These are phyloP conservation scores for Populus ilicifolia DNA, from an alignment of 345 rosid species.

Conservation along the genomic window DNA sequence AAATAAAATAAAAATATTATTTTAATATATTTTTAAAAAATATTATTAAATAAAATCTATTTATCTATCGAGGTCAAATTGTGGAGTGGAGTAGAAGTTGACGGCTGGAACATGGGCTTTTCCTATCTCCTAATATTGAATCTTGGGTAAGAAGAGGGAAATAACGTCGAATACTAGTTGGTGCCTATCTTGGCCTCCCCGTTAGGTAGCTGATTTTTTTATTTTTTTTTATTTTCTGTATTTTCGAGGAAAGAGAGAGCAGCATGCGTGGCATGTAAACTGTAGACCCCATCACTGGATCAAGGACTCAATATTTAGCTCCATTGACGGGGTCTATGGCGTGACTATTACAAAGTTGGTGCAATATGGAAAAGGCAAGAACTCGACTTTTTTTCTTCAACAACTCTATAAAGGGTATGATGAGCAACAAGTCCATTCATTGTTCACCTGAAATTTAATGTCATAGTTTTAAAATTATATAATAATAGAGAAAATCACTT, in stretches of 20 bases:
- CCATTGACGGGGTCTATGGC: neutral
- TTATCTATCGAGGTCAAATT: neutral
- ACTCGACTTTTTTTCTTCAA: no score
- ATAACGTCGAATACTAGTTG: neutral
- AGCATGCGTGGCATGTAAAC: neutral
- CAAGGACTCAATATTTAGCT: neutral
- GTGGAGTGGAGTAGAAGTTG: constrained; percentile 1
- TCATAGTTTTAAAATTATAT: no score
- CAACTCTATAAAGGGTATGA: no score
- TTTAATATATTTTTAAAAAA: neutral
- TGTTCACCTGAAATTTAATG: neutral
- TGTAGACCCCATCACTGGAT: neutral
- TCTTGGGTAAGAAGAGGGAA: neutral
- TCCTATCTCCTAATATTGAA: neutral
- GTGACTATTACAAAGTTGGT: neutral
- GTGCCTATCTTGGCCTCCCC: no score
- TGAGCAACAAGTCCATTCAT: no score
- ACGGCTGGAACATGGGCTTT: neutral
- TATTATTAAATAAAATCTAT: no score
- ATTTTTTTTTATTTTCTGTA: neutral
- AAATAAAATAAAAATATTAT: neutral
- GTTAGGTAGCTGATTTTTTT: neutral
- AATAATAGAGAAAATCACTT: no score
- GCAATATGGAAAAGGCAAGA: neutral
- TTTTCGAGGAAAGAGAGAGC: neutral